Conservation (phyloP, 2,329 filamentous ascomycete genomes). For the Talaromyces albobiverticillius region DNA sequence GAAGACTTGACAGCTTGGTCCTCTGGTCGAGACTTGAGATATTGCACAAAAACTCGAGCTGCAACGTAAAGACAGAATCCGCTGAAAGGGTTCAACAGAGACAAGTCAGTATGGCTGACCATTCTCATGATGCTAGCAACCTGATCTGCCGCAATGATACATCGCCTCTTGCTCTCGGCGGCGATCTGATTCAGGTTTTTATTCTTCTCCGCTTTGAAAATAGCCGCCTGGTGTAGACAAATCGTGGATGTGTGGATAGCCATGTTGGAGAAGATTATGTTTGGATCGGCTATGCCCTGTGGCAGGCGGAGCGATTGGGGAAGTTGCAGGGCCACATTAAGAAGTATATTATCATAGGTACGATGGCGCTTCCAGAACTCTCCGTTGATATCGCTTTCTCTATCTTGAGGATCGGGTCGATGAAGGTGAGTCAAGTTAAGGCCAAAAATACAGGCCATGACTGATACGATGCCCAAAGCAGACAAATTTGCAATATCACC, state of each 20-base stretch:
- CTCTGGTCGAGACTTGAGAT: conserved; percentile 87
- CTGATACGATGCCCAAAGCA: conserved; percentile 72
- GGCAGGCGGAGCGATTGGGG: conserved; percentile 78
- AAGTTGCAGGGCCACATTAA: conserved; percentile 82
- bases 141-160: conserved; percentile 88
- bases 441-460: conserved; percentile 88
- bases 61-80: conserved; percentile 97
- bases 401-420: conserved; percentile 75
- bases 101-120: conserved; percentile 85
- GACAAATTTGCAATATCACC: conserved; percentile 71
- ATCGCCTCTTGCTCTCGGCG: conserved; percentile 87
- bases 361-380: conserved; percentile 95
- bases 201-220: conserved; percentile 94
- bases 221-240: conserved; percentile 95
- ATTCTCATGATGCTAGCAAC: conserved; percentile 94
- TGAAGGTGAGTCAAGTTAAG: conserved; percentile 89
- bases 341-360: conserved; percentile 81
- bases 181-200: conserved; percentile 72
- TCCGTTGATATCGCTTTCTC: conserved; percentile 83
- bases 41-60: conserved; percentile 91
- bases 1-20: conserved; percentile 75
- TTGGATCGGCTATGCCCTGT: conserved; percentile 69
- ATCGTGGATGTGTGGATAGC: conserved; percentile 95
- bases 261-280: conserved; percentile 94
- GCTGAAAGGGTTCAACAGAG: conserved; percentile 86